Evolutionary conservation across 2,329 filamentous ascomycete genomes (phyloP), one percentile per base, ranked within the genome.

Genomic region (Fusarium neocosmosporiellum): DNA sequence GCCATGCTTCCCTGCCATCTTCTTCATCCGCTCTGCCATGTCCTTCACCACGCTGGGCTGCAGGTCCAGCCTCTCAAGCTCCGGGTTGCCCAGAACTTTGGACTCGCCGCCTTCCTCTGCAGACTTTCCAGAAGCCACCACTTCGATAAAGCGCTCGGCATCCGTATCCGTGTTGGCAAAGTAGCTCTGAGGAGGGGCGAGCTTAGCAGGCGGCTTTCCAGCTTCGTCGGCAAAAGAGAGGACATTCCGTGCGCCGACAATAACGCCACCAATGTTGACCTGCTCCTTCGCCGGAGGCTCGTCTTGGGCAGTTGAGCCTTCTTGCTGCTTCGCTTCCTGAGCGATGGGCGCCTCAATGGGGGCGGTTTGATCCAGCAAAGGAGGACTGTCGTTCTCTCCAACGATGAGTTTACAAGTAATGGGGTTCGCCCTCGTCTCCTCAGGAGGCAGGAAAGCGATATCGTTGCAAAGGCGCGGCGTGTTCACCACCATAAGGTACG

Each of bases 401-500:
- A 95, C 84, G 59, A 98, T 91, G 63, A 92, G 90, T 29, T 89
- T 89, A 80, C 95, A 98, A 70, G 87, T 89, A 69, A 98, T 95
- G 11, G 89, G 84, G 79, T 97, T 93, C 7, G 94, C 91, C 66
- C 90, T 89, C 63, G 93, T 92, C 70, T 94, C 92, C 75, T 93
- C 90, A 0, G 94, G 94, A 0, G 95, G 95, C 62, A 93, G 85
- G 80, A 98, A 98, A 11, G 94, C 94, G 11, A 94, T 90, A 75
- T 98, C 95, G 78, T 92, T 90, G 84, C 95, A 98, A 14, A 98
- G 89, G 1, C 94, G 91, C 0, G 95, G 94, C 0, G 95, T 98
- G 80, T 97, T 93, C 71, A 98, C 90, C 34, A 97, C 90, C 95
- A 98, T 98, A 62, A 98, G 87, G 80, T 98, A 98, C 14, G 94